Percentiles rank a stretch among this genome's conserved stretches.
phyloP scores from a whole-genome alignment of 352 stramenopile genomes.

The Pythium diclinum region DNA sequence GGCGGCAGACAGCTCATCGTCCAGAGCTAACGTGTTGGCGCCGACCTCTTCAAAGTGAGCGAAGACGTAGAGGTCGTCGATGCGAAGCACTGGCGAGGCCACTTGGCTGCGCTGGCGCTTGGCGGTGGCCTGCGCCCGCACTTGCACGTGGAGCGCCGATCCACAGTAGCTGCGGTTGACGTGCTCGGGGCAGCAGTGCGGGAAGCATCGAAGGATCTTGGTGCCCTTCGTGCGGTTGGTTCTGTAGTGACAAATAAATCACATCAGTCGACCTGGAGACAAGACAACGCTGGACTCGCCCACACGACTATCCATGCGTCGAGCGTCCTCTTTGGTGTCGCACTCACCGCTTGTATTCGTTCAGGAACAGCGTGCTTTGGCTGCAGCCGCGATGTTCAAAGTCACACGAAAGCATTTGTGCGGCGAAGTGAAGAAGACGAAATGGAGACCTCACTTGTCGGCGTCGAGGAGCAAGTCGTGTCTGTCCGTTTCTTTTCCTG shows the following conservation, averaged over 20 bases:
- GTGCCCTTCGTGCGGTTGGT: conserved; percentile 52
- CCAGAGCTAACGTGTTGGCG: conserved; percentile 16
- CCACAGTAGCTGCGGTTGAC: conserved; percentile 72
- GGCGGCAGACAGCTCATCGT: conserved; percentile 24
- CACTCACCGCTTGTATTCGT: conserved; percentile 63
- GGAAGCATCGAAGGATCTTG: conserved; percentile 74
- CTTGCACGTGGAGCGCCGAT: conserved; percentile 41
- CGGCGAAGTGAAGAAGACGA: background rate
- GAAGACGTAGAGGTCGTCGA: conserved; percentile 33
- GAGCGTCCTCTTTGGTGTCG: background rate
- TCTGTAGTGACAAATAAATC: conserved; percentile 18
- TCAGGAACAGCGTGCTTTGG: conserved; percentile 42
- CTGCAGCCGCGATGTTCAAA: conserved; percentile 40
- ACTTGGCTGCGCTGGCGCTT: background rate
- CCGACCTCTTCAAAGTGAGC: conserved; percentile 55
- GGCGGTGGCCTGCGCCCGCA: conserved; percentile 18
- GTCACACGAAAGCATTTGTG: conserved; percentile 32
- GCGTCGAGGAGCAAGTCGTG: background rate
- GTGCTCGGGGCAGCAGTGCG: conserved; percentile 65
- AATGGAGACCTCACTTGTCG: background rate
- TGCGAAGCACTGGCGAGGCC: background rate
- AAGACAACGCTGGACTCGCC: background rate
- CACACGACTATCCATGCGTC: conserved; percentile 6
- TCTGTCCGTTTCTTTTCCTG: background rate
- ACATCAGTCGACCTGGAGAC: background rate